A percentile compares a stretch with the other conserved stretches of the same genome.
phyloP scores from a whole-genome alignment of 306 rosid species.

The Dalbergia cultrata region DNA sequence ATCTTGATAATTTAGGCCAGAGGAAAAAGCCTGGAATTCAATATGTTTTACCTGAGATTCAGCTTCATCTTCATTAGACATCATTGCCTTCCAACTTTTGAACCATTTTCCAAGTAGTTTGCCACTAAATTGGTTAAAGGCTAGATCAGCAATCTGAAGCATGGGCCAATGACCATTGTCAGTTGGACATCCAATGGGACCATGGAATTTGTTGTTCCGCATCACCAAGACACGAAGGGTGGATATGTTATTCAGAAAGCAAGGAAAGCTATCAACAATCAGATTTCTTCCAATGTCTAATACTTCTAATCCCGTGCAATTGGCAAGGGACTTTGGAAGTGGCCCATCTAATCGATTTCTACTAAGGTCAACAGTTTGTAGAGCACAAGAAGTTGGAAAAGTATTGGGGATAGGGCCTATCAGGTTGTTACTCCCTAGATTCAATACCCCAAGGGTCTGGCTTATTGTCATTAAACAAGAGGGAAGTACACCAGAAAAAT shows the following conservation, averaged over 20 bases:
- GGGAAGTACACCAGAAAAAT: constrained; percentile 36
- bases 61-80: neutral
- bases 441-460: neutral
- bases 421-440: constrained; percentile 33
- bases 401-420: constrained; percentile 15
- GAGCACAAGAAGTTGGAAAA: constrained; percentile 1
- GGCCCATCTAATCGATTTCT: constrained; percentile 32
- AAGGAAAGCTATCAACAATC: constrained; percentile 39
- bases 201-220: constrained; percentile 45
- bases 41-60: neutral
- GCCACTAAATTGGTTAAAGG: constrained; percentile 52
- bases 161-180: constrained; percentile 10
- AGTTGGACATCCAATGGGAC: constrained; percentile 35
- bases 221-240: constrained; percentile 47
- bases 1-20: constrained; percentile 47
- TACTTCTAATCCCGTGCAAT: constrained; percentile 24
- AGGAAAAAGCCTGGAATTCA: neutral
- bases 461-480: constrained; percentile 33
- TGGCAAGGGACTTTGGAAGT: constrained; percentile 52
- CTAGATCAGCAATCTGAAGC: constrained; percentile 55
- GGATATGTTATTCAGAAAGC: constrained; percentile 39
- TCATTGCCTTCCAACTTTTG: constrained; percentile 45
- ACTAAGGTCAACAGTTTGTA: constrained; percentile 41
- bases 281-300: constrained; percentile 54
- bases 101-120: constrained; percentile 27